A percentile compares a stretch with the other conserved stretches of the same genome.
Conservation (phyloP, 768 basidiomycete species). For the Amyloporia xantha region DNA sequence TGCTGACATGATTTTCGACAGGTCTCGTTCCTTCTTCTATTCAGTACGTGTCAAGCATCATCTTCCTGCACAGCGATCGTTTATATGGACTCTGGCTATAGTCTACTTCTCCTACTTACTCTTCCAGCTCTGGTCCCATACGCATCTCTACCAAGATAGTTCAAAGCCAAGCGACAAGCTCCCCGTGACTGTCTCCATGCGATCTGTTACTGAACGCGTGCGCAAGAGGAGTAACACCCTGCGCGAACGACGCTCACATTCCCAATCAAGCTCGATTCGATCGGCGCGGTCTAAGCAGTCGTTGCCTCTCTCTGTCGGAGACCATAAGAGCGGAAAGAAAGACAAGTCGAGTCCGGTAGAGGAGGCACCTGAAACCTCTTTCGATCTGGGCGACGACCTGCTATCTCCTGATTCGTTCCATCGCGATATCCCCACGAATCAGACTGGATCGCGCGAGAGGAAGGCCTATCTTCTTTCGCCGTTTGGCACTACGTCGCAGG, state of each 20-base stretch:
- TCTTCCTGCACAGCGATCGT: too few relatives aligned
- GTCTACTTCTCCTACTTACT: slow-evolving; percentile 71
- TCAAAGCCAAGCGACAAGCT: slow-evolving; percentile 13
- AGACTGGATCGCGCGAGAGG: background rate
- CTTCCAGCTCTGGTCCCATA: slow-evolving; percentile 79
- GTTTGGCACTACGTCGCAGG: slow-evolving; percentile 9
- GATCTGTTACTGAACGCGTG: slow-evolving; percentile 11
- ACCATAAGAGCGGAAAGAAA: background rate
- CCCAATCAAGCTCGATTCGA: slow-evolving; percentile 2
- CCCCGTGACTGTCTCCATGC: slow-evolving; percentile 12
- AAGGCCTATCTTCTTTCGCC: slow-evolving; percentile 11
- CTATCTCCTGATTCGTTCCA: background rate
- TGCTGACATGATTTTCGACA: slow-evolving; percentile 19
- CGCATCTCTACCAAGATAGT: slow-evolving; percentile 52
- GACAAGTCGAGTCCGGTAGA: slow-evolving; percentile 8
- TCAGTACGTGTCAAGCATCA: slow-evolving; percentile 46
- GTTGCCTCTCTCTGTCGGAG: background rate
- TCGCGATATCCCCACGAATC: background rate
- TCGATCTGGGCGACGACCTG: slow-evolving; percentile 2
- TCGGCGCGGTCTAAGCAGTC: slow-evolving; percentile 8
- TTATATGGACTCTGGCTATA: slow-evolving; percentile 24
- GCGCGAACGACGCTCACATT: slow-evolving; percentile 2
- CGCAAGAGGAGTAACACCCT: slow-evolving; percentile 12
- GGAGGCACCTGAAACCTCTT: slow-evolving; percentile 13
- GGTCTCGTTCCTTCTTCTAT: slow-evolving; percentile 73